Base-by-base conservation (phyloP, 768 basidiomycete genomes). In the Strobilomyces dryophilus region DNA sequence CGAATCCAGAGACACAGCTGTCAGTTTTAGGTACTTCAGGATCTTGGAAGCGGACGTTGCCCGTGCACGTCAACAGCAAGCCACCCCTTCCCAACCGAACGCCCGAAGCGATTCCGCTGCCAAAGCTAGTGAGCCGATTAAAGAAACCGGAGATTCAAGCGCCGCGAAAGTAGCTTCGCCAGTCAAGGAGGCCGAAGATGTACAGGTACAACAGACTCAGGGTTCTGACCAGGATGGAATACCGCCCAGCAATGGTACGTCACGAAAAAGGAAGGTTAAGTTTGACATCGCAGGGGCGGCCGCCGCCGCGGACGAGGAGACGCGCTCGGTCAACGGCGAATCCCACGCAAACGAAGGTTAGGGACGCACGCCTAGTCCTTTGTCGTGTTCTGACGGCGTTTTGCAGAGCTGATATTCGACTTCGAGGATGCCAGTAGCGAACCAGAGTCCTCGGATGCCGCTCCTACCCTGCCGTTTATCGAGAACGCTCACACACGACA, bases 401-500 rank as follows among this genome's bases (percentile, higher is more conserved):
- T 20, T n/a, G 43, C 39, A 85, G 87, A 82, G 49, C 74, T 83
- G 72, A 79, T 91, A 36, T 91, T 91, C 56, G 79, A 81, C 48
- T 71, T 89, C 57, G 89, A 91, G 47, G 81, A 82, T 41, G 80
- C 78, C 34, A 63, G 46, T 8, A 67, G 66, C 29, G 55, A 67
- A 59, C 71, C 61, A 37, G 60, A 73, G 37, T 60, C 68, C 24
- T 55, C 62, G 24, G 67, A 67, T 21, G 68, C 60, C 12, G 70
- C 72, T n/a, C 71, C 69, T 12, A 62, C 69, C 2, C 73, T 75
- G 29, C 71, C 71, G n/a, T 67, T 71, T 45, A 49, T 62, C 15
- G 74, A 69, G 57, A 69, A 58, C 32, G 51, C 55, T 18, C 66
- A 59, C 20, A 35, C 49, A 40, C 65, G 57, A 57, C 41, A 52